Base-by-base conservation (phyloP, 176 grass and related monocot species). In the Lolium perenne region DNA sequence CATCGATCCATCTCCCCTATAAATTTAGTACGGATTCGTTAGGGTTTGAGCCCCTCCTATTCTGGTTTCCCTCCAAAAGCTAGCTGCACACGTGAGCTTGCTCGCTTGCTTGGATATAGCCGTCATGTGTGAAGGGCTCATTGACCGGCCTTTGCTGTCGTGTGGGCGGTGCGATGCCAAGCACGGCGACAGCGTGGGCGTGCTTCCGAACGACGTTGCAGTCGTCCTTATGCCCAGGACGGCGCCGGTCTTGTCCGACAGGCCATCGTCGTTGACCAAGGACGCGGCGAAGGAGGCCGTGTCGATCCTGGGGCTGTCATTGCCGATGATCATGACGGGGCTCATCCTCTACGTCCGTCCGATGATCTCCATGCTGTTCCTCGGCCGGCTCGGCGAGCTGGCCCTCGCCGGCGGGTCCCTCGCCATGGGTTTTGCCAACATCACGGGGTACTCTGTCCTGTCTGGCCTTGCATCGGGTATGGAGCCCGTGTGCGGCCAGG, bases 321-420 rank as follows among this genome's bases (percentile, higher is more conserved):
- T 94, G 58, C 97, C 97, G 22, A 99, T 99, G 97, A 88, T 93
- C 46, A 78, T 99, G 46, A 99, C 94, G 29, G 94, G 94, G 2
- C 89, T 99, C 38, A 88, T 99, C 46, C 74, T 99, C 51, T 99
- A 97, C 66, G 83, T 91, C 40, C 90, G 97, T 2, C 93, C 97
- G 22, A 97, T 97, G 90, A 92, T 99, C n/a, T 99, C 97, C 47
- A 99, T 99, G 97, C 85, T 99, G 2, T 99, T 99, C 55, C 92
- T 99, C 1, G 97, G 97, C 71, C 76, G 78, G 65, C 87, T 99
- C 40, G 94, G 97, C 47, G 94, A 88, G 38, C 92, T 99, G 11
- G 87, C 88, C 15, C 94, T 99, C 41, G 97, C 97, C 26, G 97
- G 97, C 18, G 97, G 97, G 20, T 91, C 94, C 6, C 92, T 99